These are phyloP conservation scores for Irpex rosettiformis DNA, from an alignment of 1,284 basidiomycete species.

Conservation along the genomic window DNA sequence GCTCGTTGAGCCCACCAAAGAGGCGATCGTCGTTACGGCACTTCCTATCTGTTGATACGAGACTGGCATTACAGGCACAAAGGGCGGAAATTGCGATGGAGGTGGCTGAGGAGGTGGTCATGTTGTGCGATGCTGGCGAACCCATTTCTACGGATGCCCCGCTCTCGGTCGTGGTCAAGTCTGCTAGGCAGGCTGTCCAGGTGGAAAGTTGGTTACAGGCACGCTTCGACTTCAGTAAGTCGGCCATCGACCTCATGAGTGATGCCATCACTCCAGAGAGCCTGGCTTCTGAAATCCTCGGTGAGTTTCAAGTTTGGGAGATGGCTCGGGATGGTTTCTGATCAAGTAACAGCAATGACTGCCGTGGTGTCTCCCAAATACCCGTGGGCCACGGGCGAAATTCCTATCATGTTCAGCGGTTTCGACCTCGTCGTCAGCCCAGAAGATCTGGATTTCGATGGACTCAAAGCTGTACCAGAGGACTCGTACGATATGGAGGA, in stretches of 20 bases:
- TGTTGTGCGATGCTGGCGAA: constrained; percentile 9
- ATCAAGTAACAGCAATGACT: neutral
- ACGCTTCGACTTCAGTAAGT: constrained; percentile 9
- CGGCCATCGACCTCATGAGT: constrained; percentile 4
- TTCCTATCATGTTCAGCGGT: constrained; percentile 7
- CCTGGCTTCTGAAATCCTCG: constrained; percentile 9
- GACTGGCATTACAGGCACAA: neutral
- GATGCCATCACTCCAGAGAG: constrained; percentile 10
- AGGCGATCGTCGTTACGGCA: neutral
- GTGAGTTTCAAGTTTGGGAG: neutral
- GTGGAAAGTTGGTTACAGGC: constrained; percentile 9
- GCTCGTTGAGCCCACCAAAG: neutral
- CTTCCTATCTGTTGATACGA: neutral
- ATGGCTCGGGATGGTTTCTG: neutral
- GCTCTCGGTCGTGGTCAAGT: constrained; percentile 6
- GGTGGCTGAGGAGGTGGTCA: constrained; percentile 15
- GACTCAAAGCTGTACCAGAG: neutral
- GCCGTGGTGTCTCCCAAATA: neutral
- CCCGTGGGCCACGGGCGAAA: constrained; percentile 1
- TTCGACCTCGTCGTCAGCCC: neutral
- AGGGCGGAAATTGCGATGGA: constrained; percentile 14
- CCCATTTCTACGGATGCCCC: constrained; percentile 17
- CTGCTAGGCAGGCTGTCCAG: neutral
- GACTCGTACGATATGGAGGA: neutral
- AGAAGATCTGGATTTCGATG: neutral